phyloP scores from a whole-genome alignment of 176 grass and related monocot genomes.

The Tillandsia fasciculata region DNA sequence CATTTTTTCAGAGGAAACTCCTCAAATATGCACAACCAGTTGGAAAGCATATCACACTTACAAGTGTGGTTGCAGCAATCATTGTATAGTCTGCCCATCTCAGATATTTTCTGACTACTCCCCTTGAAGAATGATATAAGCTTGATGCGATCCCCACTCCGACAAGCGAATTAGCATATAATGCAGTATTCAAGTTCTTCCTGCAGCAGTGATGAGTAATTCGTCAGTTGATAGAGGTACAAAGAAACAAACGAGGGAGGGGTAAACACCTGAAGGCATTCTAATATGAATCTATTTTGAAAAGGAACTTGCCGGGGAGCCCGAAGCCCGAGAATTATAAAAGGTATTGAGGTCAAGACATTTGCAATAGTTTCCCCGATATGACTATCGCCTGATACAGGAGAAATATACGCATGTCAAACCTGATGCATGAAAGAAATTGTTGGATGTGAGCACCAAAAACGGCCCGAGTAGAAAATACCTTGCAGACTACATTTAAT shows the following conservation, averaged over 20 bases:
- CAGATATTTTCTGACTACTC: slow-evolving; percentile 70
- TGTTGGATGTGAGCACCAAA: background rate
- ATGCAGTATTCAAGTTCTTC: slow-evolving; percentile 62
- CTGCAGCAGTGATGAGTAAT: slow-evolving; percentile 53
- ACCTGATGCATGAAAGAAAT: slow-evolving; percentile 6
- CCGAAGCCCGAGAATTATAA: slow-evolving; percentile 73
- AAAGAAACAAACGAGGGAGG: background rate
- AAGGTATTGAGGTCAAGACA: slow-evolving; percentile 85
- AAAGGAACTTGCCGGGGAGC: slow-evolving; percentile 52
- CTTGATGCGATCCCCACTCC: slow-evolving; percentile 96
- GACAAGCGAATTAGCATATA: slow-evolving; percentile 88
- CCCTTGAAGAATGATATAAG: slow-evolving; percentile 78
- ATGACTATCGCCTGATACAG: slow-evolving; percentile 64
- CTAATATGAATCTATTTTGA: background rate
- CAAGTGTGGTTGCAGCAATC: slow-evolving; percentile 81
- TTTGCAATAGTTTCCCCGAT: slow-evolving; percentile 78
- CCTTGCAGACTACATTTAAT: slow-evolving; percentile 72
- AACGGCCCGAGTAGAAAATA: slow-evolving; percentile 21
- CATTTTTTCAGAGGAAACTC: background rate
- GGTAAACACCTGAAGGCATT: background rate
- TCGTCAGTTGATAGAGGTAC: slow-evolving; percentile 32
- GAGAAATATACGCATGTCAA: slow-evolving; percentile 4
- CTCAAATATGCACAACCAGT: background rate
- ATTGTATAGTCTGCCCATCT: slow-evolving; percentile 94
- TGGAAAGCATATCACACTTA: slow-evolving; percentile 31